Evolutionary conservation across 2,329 filamentous ascomycete genomes (phyloP), one percentile per base, ranked within the genome.

Genomic region (Colletotrichum caudatum): DNA sequence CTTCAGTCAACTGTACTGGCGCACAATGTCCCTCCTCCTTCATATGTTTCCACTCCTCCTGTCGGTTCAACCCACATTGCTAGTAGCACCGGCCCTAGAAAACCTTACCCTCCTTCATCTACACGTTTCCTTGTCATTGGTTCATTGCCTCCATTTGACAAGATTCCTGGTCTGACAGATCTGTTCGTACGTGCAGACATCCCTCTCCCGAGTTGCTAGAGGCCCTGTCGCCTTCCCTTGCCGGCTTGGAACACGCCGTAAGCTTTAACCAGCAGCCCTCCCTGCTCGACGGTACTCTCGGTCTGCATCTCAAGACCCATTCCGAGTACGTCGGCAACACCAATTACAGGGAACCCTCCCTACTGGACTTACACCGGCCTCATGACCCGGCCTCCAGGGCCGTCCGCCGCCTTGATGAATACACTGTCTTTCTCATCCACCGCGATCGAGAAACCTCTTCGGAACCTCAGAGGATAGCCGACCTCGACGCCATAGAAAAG

Each of bases 321-420:
- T 88, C 88, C 78, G 86, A 88, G 76, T 88, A 90, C 76, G 84
- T 91, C 67, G 89, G 89, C 26, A 81, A 87, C 67, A 90, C 87
- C 54, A 88, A 87, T 66, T 87, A 89, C 39, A 86, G 88, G 69
- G 88, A 90, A 74, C 85, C 87, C 3, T 82, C 85, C 44, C 82
- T 90, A 29, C 86, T 90, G 60, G 86, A 87, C 53, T 81, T 90
- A 12, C 87, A 87, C 59, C 83, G 84, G 11, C 88, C 89, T 74
- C 86, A 87, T 76, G 82, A 82, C 35, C 60, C 73, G 2, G 54
- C 74, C 26, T 54, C 77, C 1, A 76, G 76, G 7, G 77, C 77
- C 35, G 77, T 79, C 6, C 78, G 80, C 41, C 77, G 80, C 18
- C 74, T 82, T 2, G 80, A 82, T 63, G 77, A 80, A 14, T 75